Conservation (phyloP, 2,329 filamentous ascomycete genomes). For the Botrytis porri region DNA sequence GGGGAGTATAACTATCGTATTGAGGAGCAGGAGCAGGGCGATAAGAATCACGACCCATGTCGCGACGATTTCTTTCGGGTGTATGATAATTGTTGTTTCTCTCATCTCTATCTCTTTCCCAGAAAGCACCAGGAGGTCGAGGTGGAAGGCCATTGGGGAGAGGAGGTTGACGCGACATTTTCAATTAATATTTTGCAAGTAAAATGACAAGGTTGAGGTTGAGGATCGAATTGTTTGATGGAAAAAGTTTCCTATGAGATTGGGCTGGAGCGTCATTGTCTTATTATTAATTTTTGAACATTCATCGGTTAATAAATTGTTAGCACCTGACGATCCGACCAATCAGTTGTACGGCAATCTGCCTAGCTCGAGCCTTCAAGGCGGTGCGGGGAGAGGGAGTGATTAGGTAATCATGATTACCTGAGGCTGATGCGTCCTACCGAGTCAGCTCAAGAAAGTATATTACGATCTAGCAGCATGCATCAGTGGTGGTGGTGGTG, state of each 20-base stretch:
- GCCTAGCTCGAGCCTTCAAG: too few relatives aligned
- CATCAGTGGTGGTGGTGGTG: too few relatives aligned
- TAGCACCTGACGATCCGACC: neutral
- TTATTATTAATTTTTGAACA: neutral
- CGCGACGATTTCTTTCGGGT: neutral
- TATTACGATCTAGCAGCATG: too few relatives aligned
- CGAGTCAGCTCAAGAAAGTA: neutral
- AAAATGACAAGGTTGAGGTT: neutral
- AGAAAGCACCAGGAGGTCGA: slow-evolving; percentile 17
- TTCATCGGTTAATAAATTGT: neutral
- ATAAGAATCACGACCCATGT: slow-evolving; percentile 27
- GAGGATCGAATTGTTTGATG: neutral
- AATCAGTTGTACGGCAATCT: neutral
- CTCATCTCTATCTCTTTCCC: neutral
- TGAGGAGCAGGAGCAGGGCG: slow-evolving; percentile 19
- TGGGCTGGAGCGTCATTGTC: neutral
- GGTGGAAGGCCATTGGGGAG: slow-evolving; percentile 33
- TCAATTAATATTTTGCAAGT: neutral
- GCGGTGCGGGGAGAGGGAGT: neutral
- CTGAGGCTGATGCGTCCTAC: neutral
- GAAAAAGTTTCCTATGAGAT: neutral
- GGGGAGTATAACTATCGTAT: slow-evolving; percentile 17
- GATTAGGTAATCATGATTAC: neutral
- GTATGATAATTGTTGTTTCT: slow-evolving; percentile 11
- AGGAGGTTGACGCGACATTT: slow-evolving; percentile 35